Conservation (phyloP, 2,329 filamentous ascomycete genomes). For the Phialophora verrucosa region DNA sequence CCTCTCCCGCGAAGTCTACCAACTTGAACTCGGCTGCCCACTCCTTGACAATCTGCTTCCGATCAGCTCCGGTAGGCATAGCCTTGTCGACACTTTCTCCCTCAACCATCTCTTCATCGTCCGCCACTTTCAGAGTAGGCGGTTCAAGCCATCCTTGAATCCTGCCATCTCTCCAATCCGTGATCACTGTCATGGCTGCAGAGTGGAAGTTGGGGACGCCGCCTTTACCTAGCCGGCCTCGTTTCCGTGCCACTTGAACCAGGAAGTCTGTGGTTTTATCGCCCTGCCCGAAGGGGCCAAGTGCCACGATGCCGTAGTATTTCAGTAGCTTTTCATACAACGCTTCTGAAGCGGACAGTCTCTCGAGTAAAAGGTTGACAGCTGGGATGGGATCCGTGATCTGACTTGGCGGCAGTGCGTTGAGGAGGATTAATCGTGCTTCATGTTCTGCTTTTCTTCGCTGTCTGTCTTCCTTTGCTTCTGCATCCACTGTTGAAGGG, state of each 20-base stretch:
- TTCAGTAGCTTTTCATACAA: slow-evolving; percentile 79
- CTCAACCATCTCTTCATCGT: slow-evolving; percentile 45
- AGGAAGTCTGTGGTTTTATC: slow-evolving; percentile 89
- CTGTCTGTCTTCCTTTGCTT: slow-evolving; percentile 51
- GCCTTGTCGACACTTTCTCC: slow-evolving; percentile 47
- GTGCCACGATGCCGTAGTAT: slow-evolving; percentile 81
- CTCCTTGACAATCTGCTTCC: slow-evolving; percentile 84
- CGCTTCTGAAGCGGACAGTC: slow-evolving; percentile 73
- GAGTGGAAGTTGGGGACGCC: slow-evolving; percentile 87
- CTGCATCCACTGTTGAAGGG: slow-evolving; percentile 64
- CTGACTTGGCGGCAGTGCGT: slow-evolving; percentile 90
- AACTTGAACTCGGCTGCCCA: slow-evolving; percentile 96
- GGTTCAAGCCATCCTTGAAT: slow-evolving; percentile 91
- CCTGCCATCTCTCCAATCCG: slow-evolving; percentile 94
- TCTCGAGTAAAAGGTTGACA: slow-evolving; percentile 80
- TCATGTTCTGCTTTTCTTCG: slow-evolving; percentile 74
- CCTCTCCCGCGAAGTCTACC: slow-evolving; percentile 87
- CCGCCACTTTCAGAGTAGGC: slow-evolving; percentile 68
- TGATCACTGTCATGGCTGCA: slow-evolving; percentile 90
- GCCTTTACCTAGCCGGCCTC: slow-evolving; percentile 84
- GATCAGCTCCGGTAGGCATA: slow-evolving; percentile 63
- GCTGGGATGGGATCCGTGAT: slow-evolving; percentile 92
- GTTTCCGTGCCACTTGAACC: slow-evolving; percentile 91
- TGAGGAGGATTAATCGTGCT: slow-evolving; percentile 83
- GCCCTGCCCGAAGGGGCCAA: slow-evolving; percentile 69